A percentile compares a stretch with the other conserved stretches of the same genome.
These are phyloP conservation scores for Apostasia shenzhenica DNA, from an alignment of 106 monocot species.

Conservation along the genomic window DNA sequence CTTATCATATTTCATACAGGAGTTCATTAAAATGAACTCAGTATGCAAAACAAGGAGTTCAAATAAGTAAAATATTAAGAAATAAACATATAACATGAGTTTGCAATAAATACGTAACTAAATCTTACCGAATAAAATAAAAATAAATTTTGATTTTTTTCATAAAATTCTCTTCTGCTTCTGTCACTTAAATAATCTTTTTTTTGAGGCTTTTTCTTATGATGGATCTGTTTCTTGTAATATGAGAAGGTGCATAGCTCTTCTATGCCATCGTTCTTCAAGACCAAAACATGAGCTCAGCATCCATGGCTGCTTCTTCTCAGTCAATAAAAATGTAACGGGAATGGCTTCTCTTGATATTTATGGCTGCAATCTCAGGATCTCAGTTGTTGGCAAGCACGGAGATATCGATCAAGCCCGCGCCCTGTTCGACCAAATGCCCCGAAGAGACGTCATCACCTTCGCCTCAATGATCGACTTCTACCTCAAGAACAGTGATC, in stretches of 20 bases:
- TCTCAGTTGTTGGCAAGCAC: conserved; percentile 6
- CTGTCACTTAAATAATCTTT: too few relatives aligned
- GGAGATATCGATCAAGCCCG: conserved; percentile 13
- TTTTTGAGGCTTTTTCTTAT: too few relatives aligned
- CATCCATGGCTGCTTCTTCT: not conserved
- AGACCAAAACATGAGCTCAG: not conserved
- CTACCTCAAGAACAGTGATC: conserved; percentile 16
- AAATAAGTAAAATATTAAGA: too few relatives aligned
- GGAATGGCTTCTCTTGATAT: not conserved
- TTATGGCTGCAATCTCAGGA: conserved; percentile 14
- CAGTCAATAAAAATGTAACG: not conserved
- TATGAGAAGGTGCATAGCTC: not conserved
- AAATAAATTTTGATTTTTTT: too few relatives aligned
- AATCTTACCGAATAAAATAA: too few relatives aligned
- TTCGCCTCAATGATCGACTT: conserved; percentile 34
- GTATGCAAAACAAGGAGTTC: too few relatives aligned
- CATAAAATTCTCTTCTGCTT: too few relatives aligned
- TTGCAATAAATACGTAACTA: too few relatives aligned
- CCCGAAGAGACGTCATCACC: conserved; percentile 24
- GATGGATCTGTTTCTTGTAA: not conserved
- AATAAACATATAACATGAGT: too few relatives aligned
- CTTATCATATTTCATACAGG: too few relatives aligned
- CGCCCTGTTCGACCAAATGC: conserved; percentile 30
- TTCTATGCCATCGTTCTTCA: not conserved
- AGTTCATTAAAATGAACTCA: too few relatives aligned